phyloP scores from a whole-genome alignment of 768 basidiomycete genomes.

The Tremella yokohamensis region DNA sequence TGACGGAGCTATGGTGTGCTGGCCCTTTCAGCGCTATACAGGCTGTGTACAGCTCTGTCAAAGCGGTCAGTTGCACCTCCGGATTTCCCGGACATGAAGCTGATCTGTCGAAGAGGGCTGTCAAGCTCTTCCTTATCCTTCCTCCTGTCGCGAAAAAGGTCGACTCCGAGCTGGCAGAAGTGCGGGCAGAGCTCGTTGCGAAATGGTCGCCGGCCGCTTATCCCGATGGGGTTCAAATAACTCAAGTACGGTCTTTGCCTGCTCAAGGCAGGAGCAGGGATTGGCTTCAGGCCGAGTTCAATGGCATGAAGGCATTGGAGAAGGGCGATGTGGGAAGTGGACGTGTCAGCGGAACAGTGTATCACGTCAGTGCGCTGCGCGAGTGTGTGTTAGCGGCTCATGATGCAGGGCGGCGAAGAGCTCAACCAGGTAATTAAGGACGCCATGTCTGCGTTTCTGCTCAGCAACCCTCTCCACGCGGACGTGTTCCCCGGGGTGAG shows the following conservation, averaged over 20 bases:
- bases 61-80: slow-evolving; percentile 21
- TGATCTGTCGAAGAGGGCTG: slow-evolving; percentile 16
- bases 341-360: slow-evolving; percentile 47
- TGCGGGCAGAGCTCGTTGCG: slow-evolving; percentile 25
- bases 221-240: slow-evolving; percentile 33
- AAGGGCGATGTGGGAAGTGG: slow-evolving; percentile 43
- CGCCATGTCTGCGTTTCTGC: slow-evolving; percentile 75
- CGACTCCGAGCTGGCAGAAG: slow-evolving; percentile 34
- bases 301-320: slow-evolving; percentile 40
- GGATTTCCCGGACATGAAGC: neutral
- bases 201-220: slow-evolving; percentile 39
- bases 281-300: slow-evolving; percentile 47
- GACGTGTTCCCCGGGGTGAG: slow-evolving; percentile 82
- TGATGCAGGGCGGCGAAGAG: slow-evolving; percentile 65
- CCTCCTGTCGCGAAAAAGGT: slow-evolving; percentile 40
- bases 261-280: slow-evolving; percentile 35
- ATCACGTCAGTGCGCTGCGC: slow-evolving; percentile 40
- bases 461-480: slow-evolving; percentile 87
- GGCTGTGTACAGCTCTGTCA: slow-evolving; percentile 11
- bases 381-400: slow-evolving; percentile 5
- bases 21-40: neutral
- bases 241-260: slow-evolving; percentile 26
- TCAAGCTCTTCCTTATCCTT: slow-evolving; percentile 38
- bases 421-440: slow-evolving; percentile 71
- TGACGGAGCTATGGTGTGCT: too few species aligned